Evolutionary conservation across 2,329 filamentous ascomycete species (phyloP).

Genomic region (Eurotiales sp.): DNA sequence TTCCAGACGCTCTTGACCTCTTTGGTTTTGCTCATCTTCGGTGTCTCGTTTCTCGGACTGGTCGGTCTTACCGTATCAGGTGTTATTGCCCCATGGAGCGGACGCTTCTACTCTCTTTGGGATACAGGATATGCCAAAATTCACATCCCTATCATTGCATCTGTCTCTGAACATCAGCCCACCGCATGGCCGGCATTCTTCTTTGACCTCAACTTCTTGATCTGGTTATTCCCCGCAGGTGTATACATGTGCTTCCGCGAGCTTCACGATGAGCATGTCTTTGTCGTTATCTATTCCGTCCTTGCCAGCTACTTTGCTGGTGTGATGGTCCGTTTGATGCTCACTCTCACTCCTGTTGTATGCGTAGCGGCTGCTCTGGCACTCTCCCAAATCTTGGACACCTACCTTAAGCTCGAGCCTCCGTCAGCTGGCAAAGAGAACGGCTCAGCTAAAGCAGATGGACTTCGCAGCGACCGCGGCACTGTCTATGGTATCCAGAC

Average conservation of each 20-base stretch:
- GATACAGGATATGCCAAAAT: conserved; percentile 99
- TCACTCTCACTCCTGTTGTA: conserved; percentile 92
- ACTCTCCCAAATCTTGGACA: conserved; percentile 81
- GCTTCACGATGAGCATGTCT: conserved; percentile 93
- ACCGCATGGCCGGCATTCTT: conserved; percentile 99
- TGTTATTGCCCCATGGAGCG: conserved; percentile 94
- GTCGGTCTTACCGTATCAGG: conserved; percentile 78
- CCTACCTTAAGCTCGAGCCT: conserved; percentile 59
- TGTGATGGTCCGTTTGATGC: conserved; percentile 99
- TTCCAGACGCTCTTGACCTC: conserved; percentile 85
- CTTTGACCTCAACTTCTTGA: conserved; percentile 96
- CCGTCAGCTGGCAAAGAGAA: conserved; percentile 57
- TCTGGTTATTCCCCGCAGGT: conserved; percentile 98
- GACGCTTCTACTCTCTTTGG: conserved; percentile 98
- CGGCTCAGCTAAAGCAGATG: conserved; percentile 40
- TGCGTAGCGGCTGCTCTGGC: conserved; percentile 91
- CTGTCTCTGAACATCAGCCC: conserved; percentile 98
- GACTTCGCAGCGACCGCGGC: conserved; percentile 65
- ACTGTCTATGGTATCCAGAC: conserved; percentile 83
- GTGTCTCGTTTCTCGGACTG: conserved; percentile 70
- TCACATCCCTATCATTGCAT: conserved; percentile 98
- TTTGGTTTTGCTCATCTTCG: conserved; percentile 70
- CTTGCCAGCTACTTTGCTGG: conserved; percentile 97
- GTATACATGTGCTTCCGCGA: conserved; percentile 97
- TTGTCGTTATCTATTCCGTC: conserved; percentile 94